Evolutionary conservation across 495 filamentous ascomycete genomes (phyloP).

Genomic region (Penicillium ochrochloron): DNA sequence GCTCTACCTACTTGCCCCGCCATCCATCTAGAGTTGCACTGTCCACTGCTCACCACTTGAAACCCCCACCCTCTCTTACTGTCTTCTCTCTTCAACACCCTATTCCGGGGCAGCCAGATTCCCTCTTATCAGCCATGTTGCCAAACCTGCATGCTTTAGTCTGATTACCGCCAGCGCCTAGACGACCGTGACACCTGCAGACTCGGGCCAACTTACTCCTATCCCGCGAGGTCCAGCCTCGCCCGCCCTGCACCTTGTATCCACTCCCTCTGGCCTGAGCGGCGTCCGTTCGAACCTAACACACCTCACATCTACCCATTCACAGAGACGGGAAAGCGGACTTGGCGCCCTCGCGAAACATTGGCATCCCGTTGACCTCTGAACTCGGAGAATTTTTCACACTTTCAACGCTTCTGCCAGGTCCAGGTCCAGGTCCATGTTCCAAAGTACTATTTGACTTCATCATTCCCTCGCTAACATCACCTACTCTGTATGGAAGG

Average conservation of each 20-base stretch:
- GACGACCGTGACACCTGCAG: constrained; percentile 22
- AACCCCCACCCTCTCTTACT: constrained; percentile 5
- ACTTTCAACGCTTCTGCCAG: neutral
- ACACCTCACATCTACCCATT: neutral
- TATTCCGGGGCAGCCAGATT: constrained; percentile 7
- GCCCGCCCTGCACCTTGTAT: constrained; percentile 21
- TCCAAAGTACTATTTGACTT: neutral
- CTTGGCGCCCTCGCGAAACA: neutral
- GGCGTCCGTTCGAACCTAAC: constrained; percentile 21
- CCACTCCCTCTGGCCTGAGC: constrained; percentile 31
- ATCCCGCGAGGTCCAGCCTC: constrained; percentile 21
- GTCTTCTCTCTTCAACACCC: neutral
- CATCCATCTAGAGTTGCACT: constrained; percentile 10
- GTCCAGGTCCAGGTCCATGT: neutral
- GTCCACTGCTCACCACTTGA: neutral
- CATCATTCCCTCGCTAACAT: neutral
- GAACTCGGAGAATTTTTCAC: neutral
- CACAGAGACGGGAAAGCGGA: neutral
- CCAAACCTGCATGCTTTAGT: constrained; percentile 13
- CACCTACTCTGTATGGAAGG: neutral
- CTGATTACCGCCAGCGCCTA: constrained; percentile 5
- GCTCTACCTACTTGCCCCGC: no score
- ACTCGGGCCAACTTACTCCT: constrained; percentile 18
- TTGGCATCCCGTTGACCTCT: neutral
- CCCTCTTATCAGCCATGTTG: constrained; percentile 23